Base-by-base conservation (phyloP, 2,329 filamentous ascomycete genomes). In the Chalara sp. region DNA sequence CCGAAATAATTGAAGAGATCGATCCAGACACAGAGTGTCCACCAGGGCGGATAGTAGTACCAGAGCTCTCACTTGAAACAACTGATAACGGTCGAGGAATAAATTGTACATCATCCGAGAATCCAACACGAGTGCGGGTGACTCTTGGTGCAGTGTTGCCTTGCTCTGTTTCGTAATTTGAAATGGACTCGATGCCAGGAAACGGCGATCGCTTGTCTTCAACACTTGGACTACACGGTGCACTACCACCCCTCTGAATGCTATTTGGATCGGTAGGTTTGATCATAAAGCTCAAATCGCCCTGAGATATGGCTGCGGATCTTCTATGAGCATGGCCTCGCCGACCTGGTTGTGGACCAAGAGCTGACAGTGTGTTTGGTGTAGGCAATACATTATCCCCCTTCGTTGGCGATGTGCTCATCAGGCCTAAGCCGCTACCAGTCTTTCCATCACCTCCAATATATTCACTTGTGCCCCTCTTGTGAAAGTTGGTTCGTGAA, bases 391-490 rank as follows among this genome's bases (percentile, higher is more conserved):
- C 67, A 56, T 79, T 77, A 5, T 81, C 80, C 53, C 74, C 76
- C 49, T 84, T 88, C 8, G 83, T 86, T 31, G 86, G 84, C 61
- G 84, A 89, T 10, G 80, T 79, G 66, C 81, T 87, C 70, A 87
- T 75, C 71, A 68, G 75, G 68, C 59, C 81, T 8, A 49, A 50
- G 45, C 49, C n/a, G 51, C 72, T 60, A 68, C 57, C 61, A 37
- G 35, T 37, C 8, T 72, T 70, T 13, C 70, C 71, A 59, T 85
- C 86, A 6, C 86, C 87, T 37, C 89, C 89, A 44, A 95, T 87
- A 62, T 95, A 90, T 65, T 96, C 90, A 65, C 90, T 96, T 31
- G 83, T 86, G 49, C 87, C 87, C 61, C 91, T 80, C 61, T 84
- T 79, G 64, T 90, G 87, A 28, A 84, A 82, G 32, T 71, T 70